phyloP scores from a whole-genome alignment of 768 basidiomycete genomes.

The Brasilioporus rufonigricans region DNA sequence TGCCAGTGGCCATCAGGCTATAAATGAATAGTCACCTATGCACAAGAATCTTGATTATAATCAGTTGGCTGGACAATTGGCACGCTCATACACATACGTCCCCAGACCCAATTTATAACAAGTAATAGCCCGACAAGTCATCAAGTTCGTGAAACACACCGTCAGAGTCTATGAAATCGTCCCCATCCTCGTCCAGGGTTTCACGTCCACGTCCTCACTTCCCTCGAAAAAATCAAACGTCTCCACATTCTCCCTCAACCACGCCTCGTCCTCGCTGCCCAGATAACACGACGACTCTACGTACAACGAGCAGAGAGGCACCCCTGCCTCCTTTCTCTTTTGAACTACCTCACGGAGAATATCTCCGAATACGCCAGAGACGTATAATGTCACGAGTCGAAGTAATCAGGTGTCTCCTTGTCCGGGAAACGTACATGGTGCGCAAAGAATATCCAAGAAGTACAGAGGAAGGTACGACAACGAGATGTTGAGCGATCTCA shows the following conservation, averaged over 20 bases:
- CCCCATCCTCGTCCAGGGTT: no score
- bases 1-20: no score
- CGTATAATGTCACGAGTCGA: background rate
- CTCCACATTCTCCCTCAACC: background rate
- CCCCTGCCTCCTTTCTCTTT: background rate
- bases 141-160: no score
- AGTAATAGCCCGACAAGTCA: no score
- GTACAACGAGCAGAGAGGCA: background rate
- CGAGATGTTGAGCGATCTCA: slow-evolving; percentile 6
- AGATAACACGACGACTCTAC: background rate
- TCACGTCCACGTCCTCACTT: no score
- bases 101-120: no score
- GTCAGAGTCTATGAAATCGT: no score
- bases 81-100: no score
- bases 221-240: background rate
- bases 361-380: background rate
- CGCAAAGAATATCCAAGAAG: background rate
- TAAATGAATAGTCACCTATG: no score
- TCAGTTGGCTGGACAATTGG: no score
- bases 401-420: background rate
- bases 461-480: background rate
- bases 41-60: no score
- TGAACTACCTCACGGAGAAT: background rate
- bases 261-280: background rate
- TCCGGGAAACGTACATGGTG: background rate